These are phyloP conservation scores for Erodium moschatum DNA, from an alignment of 441 rosid genomes.

Conservation along the genomic window DNA sequence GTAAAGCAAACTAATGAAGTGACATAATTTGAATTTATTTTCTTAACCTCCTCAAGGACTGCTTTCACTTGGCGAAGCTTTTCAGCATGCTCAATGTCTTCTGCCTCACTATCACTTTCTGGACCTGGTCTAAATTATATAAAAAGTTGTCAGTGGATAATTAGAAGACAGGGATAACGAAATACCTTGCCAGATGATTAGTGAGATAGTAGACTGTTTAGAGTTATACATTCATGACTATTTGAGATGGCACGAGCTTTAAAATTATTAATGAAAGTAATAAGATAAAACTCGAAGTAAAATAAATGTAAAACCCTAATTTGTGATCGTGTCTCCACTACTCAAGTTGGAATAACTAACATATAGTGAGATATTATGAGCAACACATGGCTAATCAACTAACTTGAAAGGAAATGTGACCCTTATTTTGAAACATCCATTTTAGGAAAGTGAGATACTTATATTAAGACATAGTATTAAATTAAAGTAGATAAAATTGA, in stretches of 20 bases:
- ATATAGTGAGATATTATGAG: too few relatives aligned
- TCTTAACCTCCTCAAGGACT: constrained; percentile 93
- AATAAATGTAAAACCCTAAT: background rate
- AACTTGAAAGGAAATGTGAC: too few relatives aligned
- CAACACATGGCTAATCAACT: too few relatives aligned
- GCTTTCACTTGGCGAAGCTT: constrained; percentile 99
- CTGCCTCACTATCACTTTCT: constrained; percentile 99
- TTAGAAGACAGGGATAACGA: background rate
- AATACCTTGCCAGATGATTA: background rate
- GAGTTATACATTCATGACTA: background rate
- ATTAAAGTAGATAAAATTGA: background rate
- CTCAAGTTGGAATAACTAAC: too few relatives aligned
- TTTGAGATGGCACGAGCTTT: background rate
- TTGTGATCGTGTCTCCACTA: too few relatives aligned
- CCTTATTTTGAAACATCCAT: too few relatives aligned
- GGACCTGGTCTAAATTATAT: constrained; percentile 45
- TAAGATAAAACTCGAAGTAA: background rate
- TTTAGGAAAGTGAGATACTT: too few relatives aligned
- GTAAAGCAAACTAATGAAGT: background rate
- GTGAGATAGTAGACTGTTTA: background rate
- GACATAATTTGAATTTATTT: background rate
- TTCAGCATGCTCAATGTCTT: constrained; percentile 98
- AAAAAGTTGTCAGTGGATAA: constrained; percentile 9
- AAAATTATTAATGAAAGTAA: background rate
- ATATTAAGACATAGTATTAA: too few relatives aligned